These are phyloP conservation scores for Ottelia alismoides DNA, from an alignment of 106 monocot genomes.

Conservation along the genomic window DNA sequence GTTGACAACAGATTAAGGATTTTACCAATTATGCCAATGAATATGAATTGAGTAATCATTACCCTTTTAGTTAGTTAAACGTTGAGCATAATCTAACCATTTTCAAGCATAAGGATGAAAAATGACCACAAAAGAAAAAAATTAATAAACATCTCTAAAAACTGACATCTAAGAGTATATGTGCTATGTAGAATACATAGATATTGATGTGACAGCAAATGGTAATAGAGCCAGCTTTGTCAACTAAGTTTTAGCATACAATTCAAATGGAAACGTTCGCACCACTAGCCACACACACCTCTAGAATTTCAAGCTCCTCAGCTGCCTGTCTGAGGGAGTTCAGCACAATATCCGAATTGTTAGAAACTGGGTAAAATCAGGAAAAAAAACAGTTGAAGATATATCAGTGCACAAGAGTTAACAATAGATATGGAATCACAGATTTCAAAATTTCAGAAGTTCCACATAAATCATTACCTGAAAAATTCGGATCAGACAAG, in stretches of 20 bases:
- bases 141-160: no score
- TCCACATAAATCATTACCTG: no score
- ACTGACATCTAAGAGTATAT: no score
- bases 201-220: no score
- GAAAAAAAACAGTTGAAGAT: background rate
- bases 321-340: slow-evolving; percentile 74
- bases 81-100: background rate
- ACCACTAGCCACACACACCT: slow-evolving; percentile 23
- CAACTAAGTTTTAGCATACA: background rate
- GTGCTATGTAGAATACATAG: no score
- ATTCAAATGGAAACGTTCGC: background rate
- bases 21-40: no score
- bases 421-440: background rate
- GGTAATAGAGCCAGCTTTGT: no score
- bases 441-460: no score
- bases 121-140: no score
- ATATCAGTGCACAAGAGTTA: background rate
- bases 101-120: background rate
- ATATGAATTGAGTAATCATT: no score
- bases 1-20: no score
- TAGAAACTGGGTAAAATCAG: slow-evolving; percentile 29
- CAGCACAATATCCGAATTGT: slow-evolving; percentile 46
- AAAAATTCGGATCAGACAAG: slow-evolving; percentile 55
- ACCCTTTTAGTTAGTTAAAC: no score
- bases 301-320: slow-evolving; percentile 64